A percentile compares a stretch with the other conserved stretches of the same genome.
Evolutionary conservation across 176 grass and related monocot genomes (phyloP).

Genomic region (Oryza longistaminata): DNA sequence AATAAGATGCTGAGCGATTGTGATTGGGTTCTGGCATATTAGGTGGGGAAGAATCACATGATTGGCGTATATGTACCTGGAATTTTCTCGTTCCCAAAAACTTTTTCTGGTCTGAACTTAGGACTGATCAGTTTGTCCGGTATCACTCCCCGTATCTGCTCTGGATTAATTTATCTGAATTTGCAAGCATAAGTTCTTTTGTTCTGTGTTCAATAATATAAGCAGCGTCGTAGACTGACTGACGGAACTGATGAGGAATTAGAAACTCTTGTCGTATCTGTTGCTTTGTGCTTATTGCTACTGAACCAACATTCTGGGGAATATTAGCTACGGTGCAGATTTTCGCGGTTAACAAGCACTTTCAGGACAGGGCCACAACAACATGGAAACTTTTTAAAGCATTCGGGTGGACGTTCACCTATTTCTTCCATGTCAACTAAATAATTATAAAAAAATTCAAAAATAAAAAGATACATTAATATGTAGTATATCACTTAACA

Average conservation of each 20-base stretch:
- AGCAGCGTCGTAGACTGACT: neutral
- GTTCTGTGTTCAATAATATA: neutral
- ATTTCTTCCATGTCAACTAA: too few species aligned
- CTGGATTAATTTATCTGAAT: neutral
- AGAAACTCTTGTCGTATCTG: neutral
- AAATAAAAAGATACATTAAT: too few species aligned
- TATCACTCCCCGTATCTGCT: neutral
- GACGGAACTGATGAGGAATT: neutral
- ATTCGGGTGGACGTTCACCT: too few species aligned
- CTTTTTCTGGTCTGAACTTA: neutral
- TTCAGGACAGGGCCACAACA: neutral
- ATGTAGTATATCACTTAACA: too few species aligned
- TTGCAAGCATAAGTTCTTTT: neutral
- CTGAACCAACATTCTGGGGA: neutral
- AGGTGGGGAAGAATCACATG: neutral
- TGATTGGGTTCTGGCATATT: slow-evolving; percentile 8
- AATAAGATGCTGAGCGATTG: slow-evolving; percentile 20
- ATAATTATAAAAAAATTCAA: too few species aligned
- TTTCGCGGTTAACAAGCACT: neutral
- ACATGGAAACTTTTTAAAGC: too few species aligned
- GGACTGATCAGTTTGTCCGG: neutral
- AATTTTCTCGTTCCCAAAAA: neutral
- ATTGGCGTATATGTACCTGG: neutral
- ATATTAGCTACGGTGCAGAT: neutral
- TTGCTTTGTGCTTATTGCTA: too few species aligned